Percentiles rank a stretch among this genome's conserved stretches.
phyloP scores from a whole-genome alignment of 345 rosid species.

The Abelmoschus esculentus region DNA sequence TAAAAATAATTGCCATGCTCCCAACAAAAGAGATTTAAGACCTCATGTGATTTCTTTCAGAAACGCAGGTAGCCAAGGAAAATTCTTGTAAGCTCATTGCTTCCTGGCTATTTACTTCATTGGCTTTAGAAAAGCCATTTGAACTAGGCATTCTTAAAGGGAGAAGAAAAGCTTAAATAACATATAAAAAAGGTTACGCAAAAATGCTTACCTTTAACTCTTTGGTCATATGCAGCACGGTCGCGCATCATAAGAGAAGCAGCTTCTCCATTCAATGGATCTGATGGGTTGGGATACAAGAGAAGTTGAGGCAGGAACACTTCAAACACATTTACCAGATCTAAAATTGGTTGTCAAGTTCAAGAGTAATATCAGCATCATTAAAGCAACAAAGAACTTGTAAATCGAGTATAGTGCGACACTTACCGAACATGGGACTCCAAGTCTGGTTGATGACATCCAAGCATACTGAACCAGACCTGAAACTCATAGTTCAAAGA shows the following conservation, averaged over 20 bases:
- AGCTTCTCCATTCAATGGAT: constrained; percentile 96
- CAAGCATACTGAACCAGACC: constrained; percentile 95
- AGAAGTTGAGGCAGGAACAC: constrained; percentile 98
- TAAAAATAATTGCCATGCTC: background rate
- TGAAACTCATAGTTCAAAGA: constrained; percentile 30
- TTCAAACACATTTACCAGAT: constrained; percentile 94
- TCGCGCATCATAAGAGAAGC: constrained; percentile 96
- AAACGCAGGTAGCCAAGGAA: background rate
- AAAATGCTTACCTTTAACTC: constrained; percentile 66
- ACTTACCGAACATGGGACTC: constrained; percentile 98
- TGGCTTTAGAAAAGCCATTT: background rate
- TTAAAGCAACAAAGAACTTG: constrained; percentile 6
- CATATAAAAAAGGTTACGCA: background rate
- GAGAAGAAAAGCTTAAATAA: background rate
- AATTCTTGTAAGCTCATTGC: background rate
- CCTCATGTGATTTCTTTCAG: background rate
- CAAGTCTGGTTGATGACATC: constrained; percentile 97
- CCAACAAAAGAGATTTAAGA: background rate
- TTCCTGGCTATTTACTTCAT: background rate
- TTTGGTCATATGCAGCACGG: constrained; percentile 64
- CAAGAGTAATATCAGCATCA: background rate
- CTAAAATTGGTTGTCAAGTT: constrained; percentile 33
- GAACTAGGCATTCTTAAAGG: background rate
- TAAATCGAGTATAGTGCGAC: constrained; percentile 4
- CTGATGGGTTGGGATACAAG: constrained; percentile 90